Evolutionary conservation across 1,139 yeast species (phyloP).

Genomic region (Hansenula anomala): DNA sequence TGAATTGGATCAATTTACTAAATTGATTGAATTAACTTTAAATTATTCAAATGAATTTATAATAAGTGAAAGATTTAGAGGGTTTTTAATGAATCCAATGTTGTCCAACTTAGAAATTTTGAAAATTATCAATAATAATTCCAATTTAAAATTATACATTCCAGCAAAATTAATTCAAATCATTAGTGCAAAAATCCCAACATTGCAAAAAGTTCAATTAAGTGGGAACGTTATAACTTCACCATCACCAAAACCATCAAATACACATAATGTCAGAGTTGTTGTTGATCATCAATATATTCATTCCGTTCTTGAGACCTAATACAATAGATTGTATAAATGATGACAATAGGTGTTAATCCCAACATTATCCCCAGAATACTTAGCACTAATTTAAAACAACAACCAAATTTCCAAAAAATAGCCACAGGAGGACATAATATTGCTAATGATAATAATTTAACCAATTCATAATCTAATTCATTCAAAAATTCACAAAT

Average conservation of each 20-base stretch:
- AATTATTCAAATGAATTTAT: slow-evolving; percentile 25
- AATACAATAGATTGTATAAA: background rate
- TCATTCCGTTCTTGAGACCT: background rate
- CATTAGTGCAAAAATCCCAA: slow-evolving; percentile 23
- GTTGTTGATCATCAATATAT: too few relatives aligned
- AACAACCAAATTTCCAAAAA: background rate
- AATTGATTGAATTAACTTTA: slow-evolving; percentile 16
- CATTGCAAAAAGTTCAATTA: slow-evolving; percentile 21
- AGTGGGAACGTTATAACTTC: slow-evolving; percentile 21
- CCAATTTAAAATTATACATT: slow-evolving; percentile 22
- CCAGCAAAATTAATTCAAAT: slow-evolving; percentile 22
- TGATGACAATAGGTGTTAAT: background rate
- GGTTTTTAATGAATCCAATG: slow-evolving; percentile 23
- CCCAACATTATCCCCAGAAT: background rate
- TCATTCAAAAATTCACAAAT: background rate
- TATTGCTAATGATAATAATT: background rate
- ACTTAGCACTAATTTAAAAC: too few relatives aligned
- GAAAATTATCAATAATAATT: slow-evolving; percentile 23
- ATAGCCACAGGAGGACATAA: background rate
- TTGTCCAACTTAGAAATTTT: slow-evolving; percentile 21
- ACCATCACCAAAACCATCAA: background rate
- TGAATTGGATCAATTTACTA: slow-evolving; percentile 23
- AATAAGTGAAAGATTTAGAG: slow-evolving; percentile 26
- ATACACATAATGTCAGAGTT: too few relatives aligned
- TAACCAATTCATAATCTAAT: background rate